Percentiles rank a stretch among this genome's conserved stretches.
Evolutionary conservation across 768 basidiomycete genomes (phyloP).

Genomic region (Podaxis sp.): DNA sequence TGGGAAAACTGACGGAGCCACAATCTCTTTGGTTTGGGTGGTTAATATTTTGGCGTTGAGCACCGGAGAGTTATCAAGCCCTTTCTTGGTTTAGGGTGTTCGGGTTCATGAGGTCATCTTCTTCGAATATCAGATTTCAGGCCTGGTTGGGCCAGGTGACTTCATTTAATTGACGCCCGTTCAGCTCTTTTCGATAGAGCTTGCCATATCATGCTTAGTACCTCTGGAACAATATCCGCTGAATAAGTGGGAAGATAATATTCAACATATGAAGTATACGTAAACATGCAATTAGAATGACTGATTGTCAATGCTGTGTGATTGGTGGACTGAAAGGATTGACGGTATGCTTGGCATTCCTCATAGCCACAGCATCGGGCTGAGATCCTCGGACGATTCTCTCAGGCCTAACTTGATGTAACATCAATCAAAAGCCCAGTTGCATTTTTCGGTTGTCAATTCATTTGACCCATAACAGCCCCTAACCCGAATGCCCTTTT

Average conservation of each 20-base stretch:
- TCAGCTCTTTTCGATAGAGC: not conserved
- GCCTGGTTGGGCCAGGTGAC: not conserved
- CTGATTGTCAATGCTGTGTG: not conserved
- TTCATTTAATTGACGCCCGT: not conserved
- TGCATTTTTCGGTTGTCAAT: not conserved
- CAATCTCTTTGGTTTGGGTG: not conserved
- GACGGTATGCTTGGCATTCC: not conserved
- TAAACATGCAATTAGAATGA: no score
- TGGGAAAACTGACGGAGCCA: not conserved
- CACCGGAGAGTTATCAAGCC: not conserved
- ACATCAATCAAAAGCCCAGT: not conserved
- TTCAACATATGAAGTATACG: no score
- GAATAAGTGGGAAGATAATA: not conserved
- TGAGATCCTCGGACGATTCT: not conserved
- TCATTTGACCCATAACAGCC: not conserved
- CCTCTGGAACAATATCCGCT: not conserved
- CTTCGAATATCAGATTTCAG: not conserved
- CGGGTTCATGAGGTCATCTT: no score
- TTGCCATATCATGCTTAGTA: not conserved
- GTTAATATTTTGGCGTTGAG: not conserved
- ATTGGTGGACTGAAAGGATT: not conserved
- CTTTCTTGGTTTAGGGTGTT: not conserved
- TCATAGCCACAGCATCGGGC: not conserved
- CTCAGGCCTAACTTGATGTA: slow-evolving; percentile 3
- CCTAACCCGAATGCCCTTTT: not conserved